Evolutionary conservation across 1,284 basidiomycete species (phyloP).

Genomic region (Tylopilus sp.): DNA sequence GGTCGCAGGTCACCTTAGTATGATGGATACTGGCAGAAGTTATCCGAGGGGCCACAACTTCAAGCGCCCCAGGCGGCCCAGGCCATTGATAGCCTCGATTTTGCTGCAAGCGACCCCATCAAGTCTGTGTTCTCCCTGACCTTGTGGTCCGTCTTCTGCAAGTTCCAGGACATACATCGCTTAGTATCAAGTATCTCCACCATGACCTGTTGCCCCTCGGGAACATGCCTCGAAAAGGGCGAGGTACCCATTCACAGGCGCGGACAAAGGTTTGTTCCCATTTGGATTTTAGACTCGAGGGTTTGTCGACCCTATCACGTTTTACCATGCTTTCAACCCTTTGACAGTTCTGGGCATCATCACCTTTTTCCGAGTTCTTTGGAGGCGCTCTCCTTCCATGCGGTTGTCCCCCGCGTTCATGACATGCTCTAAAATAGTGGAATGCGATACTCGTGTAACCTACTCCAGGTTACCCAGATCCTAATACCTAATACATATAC

Average conservation of each 20-base stretch:
- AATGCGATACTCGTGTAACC: no score
- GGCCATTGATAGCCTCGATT: slow-evolving; percentile 8
- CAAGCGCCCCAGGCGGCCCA: background rate
- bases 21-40: slow-evolving; percentile 15
- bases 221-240: slow-evolving; percentile 3
- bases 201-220: background rate
- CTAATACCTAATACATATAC: no score
- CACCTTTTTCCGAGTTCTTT: slow-evolving; percentile 10
- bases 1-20: slow-evolving; percentile 15
- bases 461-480: no score
- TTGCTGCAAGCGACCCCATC: slow-evolving; percentile 16
- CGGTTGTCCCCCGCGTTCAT: slow-evolving; percentile 24
- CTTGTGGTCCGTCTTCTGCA: slow-evolving; percentile 10
- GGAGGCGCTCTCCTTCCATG: slow-evolving; percentile 19
- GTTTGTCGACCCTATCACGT: slow-evolving; percentile 10
- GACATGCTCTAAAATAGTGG: background rate
- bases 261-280: slow-evolving; percentile 5
- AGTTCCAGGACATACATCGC: background rate
- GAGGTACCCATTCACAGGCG: slow-evolving; percentile 7
- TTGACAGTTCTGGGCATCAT: slow-evolving; percentile 16
- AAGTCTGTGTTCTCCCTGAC: slow-evolving; percentile 18
- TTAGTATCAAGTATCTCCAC: background rate
- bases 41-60: background rate
- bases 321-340: slow-evolving; percentile 19
- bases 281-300: slow-evolving; percentile 20